Conservation (phyloP, 345 rosid species). For the Erucastrum elatum region DNA sequence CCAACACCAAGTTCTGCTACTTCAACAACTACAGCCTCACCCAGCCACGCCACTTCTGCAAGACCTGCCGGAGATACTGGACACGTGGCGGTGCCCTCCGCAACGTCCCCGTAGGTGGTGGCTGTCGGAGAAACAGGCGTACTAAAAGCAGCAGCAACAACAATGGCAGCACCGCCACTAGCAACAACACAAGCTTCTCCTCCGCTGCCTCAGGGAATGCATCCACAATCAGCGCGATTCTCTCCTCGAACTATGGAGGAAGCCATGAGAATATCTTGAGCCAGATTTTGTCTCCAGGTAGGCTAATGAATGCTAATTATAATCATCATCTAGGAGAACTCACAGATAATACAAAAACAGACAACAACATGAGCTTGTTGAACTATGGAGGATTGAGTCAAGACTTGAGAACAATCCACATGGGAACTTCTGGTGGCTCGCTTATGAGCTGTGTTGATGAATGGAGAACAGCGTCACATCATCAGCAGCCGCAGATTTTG, state of each 20-base stretch:
- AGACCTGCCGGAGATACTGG: constrained; percentile 97
- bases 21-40: constrained; percentile 95
- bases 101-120: constrained; percentile 92
- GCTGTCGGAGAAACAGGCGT: constrained; percentile 86
- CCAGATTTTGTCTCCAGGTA: constrained; percentile 50
- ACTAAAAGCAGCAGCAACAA: constrained; percentile 56
- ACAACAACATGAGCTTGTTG: constrained; percentile 33
- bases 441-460: constrained; percentile 38
- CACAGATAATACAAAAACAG: constrained; percentile 58
- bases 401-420: constrained; percentile 37
- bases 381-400: constrained; percentile 39
- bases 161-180: constrained; percentile 29
- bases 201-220: constrained; percentile 21
- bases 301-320: constrained; percentile 28
- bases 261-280: constrained; percentile 44
- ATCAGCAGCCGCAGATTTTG: constrained; percentile 19
- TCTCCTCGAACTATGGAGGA: constrained; percentile 37
- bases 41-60: constrained; percentile 99
- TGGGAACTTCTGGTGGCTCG: constrained; percentile 35
- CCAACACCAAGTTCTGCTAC: constrained; percentile 94
- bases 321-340: constrained; percentile 66
- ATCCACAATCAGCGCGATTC: constrained; percentile 37
- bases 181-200: constrained; percentile 33
- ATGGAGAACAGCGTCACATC: constrained; percentile 25
- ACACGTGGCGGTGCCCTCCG: constrained; percentile 90